phyloP scores from a whole-genome alignment of 345 rosid genomes.

The Cardamine chenopodiifolia region DNA sequence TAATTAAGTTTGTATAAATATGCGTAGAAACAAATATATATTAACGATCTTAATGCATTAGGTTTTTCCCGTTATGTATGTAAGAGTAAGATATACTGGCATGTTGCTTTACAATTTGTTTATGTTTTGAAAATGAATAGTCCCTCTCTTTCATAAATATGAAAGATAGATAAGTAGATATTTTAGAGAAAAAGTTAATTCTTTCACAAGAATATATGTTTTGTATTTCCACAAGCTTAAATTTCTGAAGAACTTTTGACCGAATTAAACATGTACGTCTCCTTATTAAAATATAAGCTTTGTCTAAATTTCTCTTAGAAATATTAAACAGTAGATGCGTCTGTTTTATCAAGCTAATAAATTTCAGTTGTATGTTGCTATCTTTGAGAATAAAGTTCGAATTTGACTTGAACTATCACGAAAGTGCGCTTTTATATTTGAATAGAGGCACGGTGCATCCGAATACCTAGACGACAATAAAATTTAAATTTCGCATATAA shows the following conservation, averaged over 20 bases:
- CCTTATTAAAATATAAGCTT: neutral
- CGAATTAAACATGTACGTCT: neutral
- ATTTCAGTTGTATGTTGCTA: too few species aligned
- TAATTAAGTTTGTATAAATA: conserved; percentile 1
- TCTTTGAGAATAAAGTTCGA: too few species aligned
- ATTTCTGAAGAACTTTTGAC: neutral
- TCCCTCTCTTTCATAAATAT: neutral
- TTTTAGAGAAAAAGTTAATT: neutral
- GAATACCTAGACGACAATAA: too few species aligned
- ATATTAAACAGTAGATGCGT: too few species aligned
- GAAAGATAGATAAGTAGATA: neutral
- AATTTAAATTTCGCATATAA: too few species aligned
- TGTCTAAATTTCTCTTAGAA: neutral
- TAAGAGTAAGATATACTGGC: neutral
- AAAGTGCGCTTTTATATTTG: too few species aligned
- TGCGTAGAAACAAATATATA: neutral
- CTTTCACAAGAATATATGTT: neutral
- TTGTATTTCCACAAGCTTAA: neutral
- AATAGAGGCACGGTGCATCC: too few species aligned
- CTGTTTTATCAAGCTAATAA: too few species aligned
- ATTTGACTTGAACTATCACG: too few species aligned
- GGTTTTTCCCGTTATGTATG: neutral
- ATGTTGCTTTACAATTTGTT: neutral
- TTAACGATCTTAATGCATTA: neutral
- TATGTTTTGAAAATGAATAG: neutral